Evolutionary conservation across 495 filamentous ascomycete species (phyloP), one percentile per base, ranked within the genome.

Genomic region (Penicillium lagena): DNA sequence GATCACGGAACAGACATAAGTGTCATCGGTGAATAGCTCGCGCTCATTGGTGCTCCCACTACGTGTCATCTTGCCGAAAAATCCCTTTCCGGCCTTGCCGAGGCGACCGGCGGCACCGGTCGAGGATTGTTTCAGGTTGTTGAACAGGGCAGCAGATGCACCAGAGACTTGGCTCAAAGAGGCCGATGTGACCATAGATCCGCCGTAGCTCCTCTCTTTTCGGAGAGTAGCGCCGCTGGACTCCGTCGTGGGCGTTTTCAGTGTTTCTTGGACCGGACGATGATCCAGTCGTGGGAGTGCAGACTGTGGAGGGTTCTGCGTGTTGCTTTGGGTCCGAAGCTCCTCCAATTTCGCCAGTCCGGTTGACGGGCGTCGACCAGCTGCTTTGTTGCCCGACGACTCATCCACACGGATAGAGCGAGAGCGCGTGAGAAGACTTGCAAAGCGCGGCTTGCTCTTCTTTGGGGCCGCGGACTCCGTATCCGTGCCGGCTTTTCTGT

Each of bases 1-100:
- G 58, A 96, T 87, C 36, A 90, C 77, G 37, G 81, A 83, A 51
- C 83, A 73, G 34, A 83, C 73, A 51, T 95, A 94, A 45, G 83
- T 78, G 51, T 85, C 85, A 51, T 95, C 87, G 34, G 77, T 81
- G 4, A 85, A 62, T 13, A 77, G 68, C 39, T 89, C 86, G 32
- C 68, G 79, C 57, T 86, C 84, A 45, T 77, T 77, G 17, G 74
- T 82, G 58, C 82, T 86, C 17, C 84, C 83, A 57, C 82, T 86
- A 40, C 86, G 75, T 13, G 74, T 75, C 33, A 85, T 76, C 55
- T 90, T 88, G 22, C 85, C 83, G 52, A 94, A 85, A 45, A 91
- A 73, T 0, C 81, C 80, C 51, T 89, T 90, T 35, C 85, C 80
- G 29, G 89, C 77, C 55, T 87, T 86, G 36, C 82, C 85, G 35